A percentile compares a stretch with the other conserved stretches of the same genome.
Evolutionary conservation across 2,329 filamentous ascomycete species (phyloP).

Genomic region (Pseudogymnoascus sp.): DNA sequence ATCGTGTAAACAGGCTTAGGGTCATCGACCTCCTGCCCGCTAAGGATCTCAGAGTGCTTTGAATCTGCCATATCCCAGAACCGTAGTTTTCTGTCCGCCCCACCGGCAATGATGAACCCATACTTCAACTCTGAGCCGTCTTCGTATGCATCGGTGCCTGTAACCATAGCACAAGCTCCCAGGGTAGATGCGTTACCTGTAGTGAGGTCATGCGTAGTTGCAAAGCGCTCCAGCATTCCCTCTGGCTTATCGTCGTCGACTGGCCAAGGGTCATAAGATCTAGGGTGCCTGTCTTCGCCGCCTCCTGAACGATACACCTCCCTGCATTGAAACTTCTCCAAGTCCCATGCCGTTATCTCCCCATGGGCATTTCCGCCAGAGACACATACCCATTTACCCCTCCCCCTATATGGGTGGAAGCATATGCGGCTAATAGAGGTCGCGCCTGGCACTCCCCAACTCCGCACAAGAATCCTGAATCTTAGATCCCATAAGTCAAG

Average conservation of each 20-base stretch:
- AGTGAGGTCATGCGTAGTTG: constrained; percentile 61
- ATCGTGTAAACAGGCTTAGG: constrained; percentile 65
- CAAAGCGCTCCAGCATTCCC: constrained; percentile 79
- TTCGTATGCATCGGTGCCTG: constrained; percentile 63
- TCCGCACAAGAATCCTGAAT: constrained; percentile 82
- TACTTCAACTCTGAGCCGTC: constrained; percentile 67
- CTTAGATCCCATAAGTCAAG: constrained; percentile 92
- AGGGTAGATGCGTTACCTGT: constrained; percentile 49
- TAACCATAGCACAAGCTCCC: constrained; percentile 68
- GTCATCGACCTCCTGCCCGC: constrained; percentile 65
- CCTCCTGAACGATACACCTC: constrained; percentile 73
- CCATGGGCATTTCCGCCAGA: constrained; percentile 80
- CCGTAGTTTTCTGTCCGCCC: constrained; percentile 81
- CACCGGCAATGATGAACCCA: constrained; percentile 79
- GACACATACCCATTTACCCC: constrained; percentile 79
- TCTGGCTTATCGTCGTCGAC: constrained; percentile 86
- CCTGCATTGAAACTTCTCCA: constrained; percentile 81
- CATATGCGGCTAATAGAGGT: constrained; percentile 72
- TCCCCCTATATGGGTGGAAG: constrained; percentile 70
- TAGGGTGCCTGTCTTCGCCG: constrained; percentile 44
- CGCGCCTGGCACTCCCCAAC: constrained; percentile 79
- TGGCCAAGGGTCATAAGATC: constrained; percentile 74
- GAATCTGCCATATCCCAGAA: constrained; percentile 85
- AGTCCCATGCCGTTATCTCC: constrained; percentile 91
- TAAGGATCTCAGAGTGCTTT: constrained; percentile 73